Conservation (phyloP, 2,329 filamentous ascomycete genomes). For the Drechmeria coniospora region DNA sequence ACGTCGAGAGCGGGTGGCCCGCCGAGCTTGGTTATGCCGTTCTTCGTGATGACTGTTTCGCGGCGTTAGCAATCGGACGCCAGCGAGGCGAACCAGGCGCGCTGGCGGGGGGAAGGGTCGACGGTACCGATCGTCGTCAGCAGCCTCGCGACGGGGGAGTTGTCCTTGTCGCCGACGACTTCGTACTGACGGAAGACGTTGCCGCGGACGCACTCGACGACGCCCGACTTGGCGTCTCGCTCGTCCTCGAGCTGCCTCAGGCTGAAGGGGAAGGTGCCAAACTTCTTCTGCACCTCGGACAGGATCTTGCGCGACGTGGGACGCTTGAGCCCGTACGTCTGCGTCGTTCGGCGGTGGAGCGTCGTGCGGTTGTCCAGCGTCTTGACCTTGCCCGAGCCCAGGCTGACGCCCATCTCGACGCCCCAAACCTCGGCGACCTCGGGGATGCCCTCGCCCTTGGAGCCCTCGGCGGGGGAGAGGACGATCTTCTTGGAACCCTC, state of each 20-base stretch:
- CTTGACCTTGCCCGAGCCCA: conserved; percentile 92
- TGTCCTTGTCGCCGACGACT: conserved; percentile 86
- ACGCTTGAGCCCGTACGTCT: conserved; percentile 86
- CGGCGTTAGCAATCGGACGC: neutral
- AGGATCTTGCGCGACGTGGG: conserved; percentile 84
- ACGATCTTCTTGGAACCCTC: conserved; percentile 98
- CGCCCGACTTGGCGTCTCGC: conserved; percentile 85
- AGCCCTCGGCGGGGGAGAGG: conserved; percentile 67
- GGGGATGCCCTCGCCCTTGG: conserved; percentile 78
- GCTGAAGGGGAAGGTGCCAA: conserved; percentile 95
- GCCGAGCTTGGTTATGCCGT: conserved; percentile 77
- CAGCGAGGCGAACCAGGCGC: conserved; percentile 3
- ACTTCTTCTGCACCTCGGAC: conserved; percentile 93
- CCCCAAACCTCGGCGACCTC: conserved; percentile 94
- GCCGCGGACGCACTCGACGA: conserved; percentile 88
- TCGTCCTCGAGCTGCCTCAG: conserved; percentile 94
- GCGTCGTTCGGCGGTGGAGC: conserved; percentile 80
- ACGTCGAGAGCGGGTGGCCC: conserved; percentile 62
- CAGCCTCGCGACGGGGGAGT: conserved; percentile 66
- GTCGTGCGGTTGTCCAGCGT: conserved; percentile 74
- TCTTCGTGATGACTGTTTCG: conserved; percentile 78
- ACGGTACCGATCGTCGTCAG: conserved; percentile 84
- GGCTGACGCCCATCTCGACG: conserved; percentile 84
- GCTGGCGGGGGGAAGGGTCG: neutral
- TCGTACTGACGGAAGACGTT: conserved; percentile 94